Base-by-base conservation (phyloP, 1,284 basidiomycete species). In the Cutaneotrichosporon cavernicola region DNA sequence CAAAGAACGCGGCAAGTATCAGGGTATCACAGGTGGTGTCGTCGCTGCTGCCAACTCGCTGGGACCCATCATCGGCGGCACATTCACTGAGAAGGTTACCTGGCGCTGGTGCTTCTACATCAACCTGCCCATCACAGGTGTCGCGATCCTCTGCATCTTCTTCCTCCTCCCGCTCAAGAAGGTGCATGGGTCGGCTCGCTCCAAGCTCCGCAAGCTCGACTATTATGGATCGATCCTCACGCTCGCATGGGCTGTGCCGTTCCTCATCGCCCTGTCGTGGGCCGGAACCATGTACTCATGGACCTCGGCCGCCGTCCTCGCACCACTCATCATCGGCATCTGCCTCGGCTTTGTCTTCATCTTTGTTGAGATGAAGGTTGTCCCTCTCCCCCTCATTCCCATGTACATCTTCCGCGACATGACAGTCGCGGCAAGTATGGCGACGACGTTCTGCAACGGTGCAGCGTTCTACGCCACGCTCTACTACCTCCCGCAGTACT, bases 261-360 rank as follows among this genome's bases (percentile, higher is more conserved):
- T 90, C n/a, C 83, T 89, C 52, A 79, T 90, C 5, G 87, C 88
- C 0, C 82, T 90, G 22, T 89, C 88, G 49, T 90, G 89, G 89
- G 87, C 87, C 43, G 88, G 88, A 2, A 83, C 87, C 0, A 85
- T 85, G 0, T 88, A 88, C 67, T 84, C 87, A 4, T 89, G 88
- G 87, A 80, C 75, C 11, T 88, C 87, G 1, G 82, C 86, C 0
- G 79, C 85, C 0, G 86, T 89, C 18, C 76, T 89, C 30, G 87
- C 82, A 0, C 85, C 87, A 0, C 77, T 90, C 1, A 77, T 84
- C 43, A 83, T 85, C 0, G 87, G 88, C 0, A 70, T 85, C 30
- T 64, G 84, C 4, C 81, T 88, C 1, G 76, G 86, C 8, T 74
- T 72, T 0, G 61, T 88, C 2, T 91, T 91, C 75, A 85, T 88